Base-by-base conservation (phyloP, 345 rosid species). In the Physaria fendleri region DNA sequence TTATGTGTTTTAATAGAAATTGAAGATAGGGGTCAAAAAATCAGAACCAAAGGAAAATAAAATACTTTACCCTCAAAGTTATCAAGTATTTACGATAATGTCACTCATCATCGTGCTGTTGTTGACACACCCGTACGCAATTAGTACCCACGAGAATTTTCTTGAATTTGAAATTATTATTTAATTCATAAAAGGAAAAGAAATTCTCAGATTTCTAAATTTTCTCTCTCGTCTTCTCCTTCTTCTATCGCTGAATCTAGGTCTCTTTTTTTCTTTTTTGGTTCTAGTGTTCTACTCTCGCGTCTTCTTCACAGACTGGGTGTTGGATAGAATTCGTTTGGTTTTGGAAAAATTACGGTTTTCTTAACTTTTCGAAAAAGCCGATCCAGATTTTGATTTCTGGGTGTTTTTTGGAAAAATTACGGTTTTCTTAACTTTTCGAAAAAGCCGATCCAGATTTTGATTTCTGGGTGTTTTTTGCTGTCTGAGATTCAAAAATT, bases 221-320 rank as follows among this genome's bases (percentile, higher is more conserved):
- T 50, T 18, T 48, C 48, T 43, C 10, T 68, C 56, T 25, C 12
- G 4, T 59, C 66, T 35, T 52, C 67, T 27, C 61, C 68, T 54
- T 59, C 66, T 27, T 61, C 67, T 44, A 55, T 62, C 35, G n/a
- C 59, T 62, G 69, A 51, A 69, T 69, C 74, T 69, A 54, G 57
- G 58, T n/a, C 27, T 41, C 11, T 20, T 43, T 12, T 34, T 30
- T 6, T 14, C 56, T 6, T 51, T 17, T 20, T n/a, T n/a, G n/a
- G n/a, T n/a, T n/a, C n/a, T n/a, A n/a, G n/a, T 17, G 30, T 1
- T 2, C 9, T 14, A 4, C 8, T 46, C 62, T 6, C 2, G 48
- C 51, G 4, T 21, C 29, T 39, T 57, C 57, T 37, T 49, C 37
- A 50, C 40, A 17, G 40, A 22, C 23, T 29, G 6, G 25, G 27